These are phyloP conservation scores for Penicillium riverlandense DNA, from an alignment of 495 filamentous ascomycete species.

Conservation along the genomic window DNA sequence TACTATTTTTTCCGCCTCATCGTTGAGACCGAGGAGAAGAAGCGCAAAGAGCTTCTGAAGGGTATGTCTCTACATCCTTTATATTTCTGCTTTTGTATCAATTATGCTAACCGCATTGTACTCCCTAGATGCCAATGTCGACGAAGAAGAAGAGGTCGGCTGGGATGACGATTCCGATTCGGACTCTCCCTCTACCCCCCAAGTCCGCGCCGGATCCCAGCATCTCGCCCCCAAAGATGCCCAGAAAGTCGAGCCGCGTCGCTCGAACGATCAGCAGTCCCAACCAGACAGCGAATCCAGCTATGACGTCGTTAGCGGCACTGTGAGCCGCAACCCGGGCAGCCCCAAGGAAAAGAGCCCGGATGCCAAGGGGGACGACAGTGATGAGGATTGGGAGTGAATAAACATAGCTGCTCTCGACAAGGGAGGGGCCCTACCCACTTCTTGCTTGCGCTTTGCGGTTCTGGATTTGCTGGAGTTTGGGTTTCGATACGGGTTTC, in stretches of 20 bases:
- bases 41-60: conserved; percentile 84
- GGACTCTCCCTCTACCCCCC: conserved; percentile 47
- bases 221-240: conserved; percentile 20
- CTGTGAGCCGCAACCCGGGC: conserved; percentile 66
- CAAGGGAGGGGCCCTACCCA: neutral
- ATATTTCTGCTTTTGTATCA: conserved; percentile 5
- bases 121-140: conserved; percentile 45
- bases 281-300: conserved; percentile 84
- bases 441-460: conserved; percentile 1
- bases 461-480: conserved; percentile 16
- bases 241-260: conserved; percentile 61
- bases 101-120: neutral
- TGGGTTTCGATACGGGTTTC: conserved; percentile 5
- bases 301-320: conserved; percentile 88
- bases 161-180: conserved; percentile 80
- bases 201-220: conserved; percentile 14
- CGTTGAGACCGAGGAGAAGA: conserved; percentile 90
- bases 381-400: conserved; percentile 82
- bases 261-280: conserved; percentile 79
- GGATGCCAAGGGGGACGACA: conserved; percentile 48
- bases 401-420: neutral
- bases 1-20: conserved; percentile 95
- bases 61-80: conserved; percentile 45
- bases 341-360: conserved; percentile 65
- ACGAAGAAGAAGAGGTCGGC: conserved; percentile 68